Percentiles rank a stretch among this genome's conserved stretches.
phyloP scores from a whole-genome alignment of 1,284 basidiomycete species.

The Gymnopus androsaceus region DNA sequence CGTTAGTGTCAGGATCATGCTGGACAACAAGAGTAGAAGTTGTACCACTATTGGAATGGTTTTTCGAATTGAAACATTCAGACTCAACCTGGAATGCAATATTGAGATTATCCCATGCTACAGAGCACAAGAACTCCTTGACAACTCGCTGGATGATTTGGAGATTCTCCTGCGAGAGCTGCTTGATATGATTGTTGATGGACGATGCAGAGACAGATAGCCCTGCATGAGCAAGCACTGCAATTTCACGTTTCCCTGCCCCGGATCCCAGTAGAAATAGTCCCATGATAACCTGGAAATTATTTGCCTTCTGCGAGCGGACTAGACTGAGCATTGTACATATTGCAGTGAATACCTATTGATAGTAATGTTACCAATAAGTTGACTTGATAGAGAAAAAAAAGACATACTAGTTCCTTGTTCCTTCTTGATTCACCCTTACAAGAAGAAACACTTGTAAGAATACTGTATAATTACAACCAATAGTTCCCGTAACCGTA shows the following conservation, averaged over 20 bases:
- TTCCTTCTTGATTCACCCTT: background rate
- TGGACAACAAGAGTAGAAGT: slow-evolving; percentile 27
- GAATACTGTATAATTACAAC: no score
- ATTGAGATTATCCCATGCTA: slow-evolving; percentile 35
- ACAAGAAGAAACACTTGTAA: background rate
- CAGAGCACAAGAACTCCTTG: slow-evolving; percentile 18
- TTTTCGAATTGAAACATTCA: slow-evolving; percentile 24
- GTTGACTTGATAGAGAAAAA: no score
- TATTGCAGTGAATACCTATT: slow-evolving; percentile 12
- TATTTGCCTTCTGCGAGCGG: slow-evolving; percentile 10
- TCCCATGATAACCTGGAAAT: slow-evolving; percentile 13
- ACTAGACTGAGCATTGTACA: slow-evolving; percentile 13
- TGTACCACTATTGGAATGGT: slow-evolving; percentile 33
- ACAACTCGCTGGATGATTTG: slow-evolving; percentile 15
- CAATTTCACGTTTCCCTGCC: slow-evolving; percentile 4
- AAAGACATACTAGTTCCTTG: background rate
- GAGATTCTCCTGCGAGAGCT: slow-evolving; percentile 23
- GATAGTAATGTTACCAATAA: no score
- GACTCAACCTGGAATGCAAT: slow-evolving; percentile 27
- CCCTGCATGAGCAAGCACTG: slow-evolving; percentile 24
- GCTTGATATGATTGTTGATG: slow-evolving; percentile 25
- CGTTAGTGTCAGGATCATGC: slow-evolving; percentile 17
- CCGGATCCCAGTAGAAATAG: slow-evolving; percentile 15
- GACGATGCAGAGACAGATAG: slow-evolving; percentile 27
- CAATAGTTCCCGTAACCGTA: no score